Conservation (phyloP, 163 green algal species). For the Chloromonas sp. region DNA sequence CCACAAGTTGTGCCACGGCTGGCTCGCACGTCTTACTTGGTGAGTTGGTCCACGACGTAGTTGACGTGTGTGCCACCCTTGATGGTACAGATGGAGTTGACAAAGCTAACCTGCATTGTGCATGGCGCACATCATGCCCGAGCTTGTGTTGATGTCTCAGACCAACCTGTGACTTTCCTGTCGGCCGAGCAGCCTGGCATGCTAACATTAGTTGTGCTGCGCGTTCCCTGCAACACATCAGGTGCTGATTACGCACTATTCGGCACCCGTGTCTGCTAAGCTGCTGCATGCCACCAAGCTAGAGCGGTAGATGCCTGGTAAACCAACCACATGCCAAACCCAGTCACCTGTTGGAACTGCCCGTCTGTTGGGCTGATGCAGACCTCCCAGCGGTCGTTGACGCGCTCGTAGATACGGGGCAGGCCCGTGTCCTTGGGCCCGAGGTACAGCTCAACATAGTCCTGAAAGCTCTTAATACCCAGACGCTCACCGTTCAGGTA, state of each 20-base stretch:
- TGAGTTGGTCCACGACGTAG: slow-evolving; percentile 85
- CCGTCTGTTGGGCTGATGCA: slow-evolving; percentile 73
- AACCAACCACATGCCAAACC: too few relatives aligned
- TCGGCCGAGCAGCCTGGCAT: too few relatives aligned
- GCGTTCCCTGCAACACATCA: too few relatives aligned
- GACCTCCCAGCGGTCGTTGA: slow-evolving; percentile 77
- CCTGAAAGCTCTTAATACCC: slow-evolving; percentile 83
- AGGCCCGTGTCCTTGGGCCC: slow-evolving; percentile 50
- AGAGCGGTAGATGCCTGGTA: too few relatives aligned
- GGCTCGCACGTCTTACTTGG: slow-evolving; percentile 44
- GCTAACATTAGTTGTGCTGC: too few relatives aligned
- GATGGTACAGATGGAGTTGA: slow-evolving; percentile 95
- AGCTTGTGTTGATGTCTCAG: too few relatives aligned
- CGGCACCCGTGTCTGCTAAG: too few relatives aligned
- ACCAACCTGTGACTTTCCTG: too few relatives aligned
- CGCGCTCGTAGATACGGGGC: slow-evolving; percentile 79
- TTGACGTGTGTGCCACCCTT: slow-evolving; percentile 98
- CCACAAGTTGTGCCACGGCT: too few relatives aligned
- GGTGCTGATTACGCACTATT: too few relatives aligned
- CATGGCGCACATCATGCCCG: neutral
- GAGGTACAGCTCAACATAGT: slow-evolving; percentile 97
- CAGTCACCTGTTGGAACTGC: slow-evolving; percentile 81
- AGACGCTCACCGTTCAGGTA: slow-evolving; percentile 84
- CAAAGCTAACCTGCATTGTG: slow-evolving; percentile 88
- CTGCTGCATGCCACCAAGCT: too few relatives aligned